Evolutionary conservation across 225 moss, liverwort and hornwort genomes (phyloP).

Genomic region (Sphagnum contortum): DNA sequence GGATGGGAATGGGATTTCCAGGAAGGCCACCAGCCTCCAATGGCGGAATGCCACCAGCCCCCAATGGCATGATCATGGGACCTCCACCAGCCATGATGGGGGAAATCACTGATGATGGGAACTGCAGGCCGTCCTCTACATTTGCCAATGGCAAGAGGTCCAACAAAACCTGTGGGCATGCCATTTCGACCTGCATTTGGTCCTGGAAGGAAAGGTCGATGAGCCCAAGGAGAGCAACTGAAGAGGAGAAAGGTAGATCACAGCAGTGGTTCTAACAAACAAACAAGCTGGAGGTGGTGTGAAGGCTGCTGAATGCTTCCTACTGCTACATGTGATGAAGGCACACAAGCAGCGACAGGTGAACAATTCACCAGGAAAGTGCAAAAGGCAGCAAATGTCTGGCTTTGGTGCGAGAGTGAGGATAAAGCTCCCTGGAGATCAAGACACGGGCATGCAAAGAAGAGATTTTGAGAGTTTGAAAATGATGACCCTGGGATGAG

Average conservation of each 20-base stretch:
- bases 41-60: constrained; percentile 68
- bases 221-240: constrained; percentile 65
- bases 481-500: constrained; percentile 31
- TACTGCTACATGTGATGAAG: constrained; percentile 47
- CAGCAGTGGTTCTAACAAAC: constrained; percentile 44
- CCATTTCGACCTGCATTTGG: constrained; percentile 75
- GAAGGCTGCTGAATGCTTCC: constrained; percentile 42
- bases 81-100: constrained; percentile 83
- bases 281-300: constrained; percentile 41
- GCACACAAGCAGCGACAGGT: constrained; percentile 53
- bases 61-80: constrained; percentile 85
- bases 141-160: constrained; percentile 81
- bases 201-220: constrained; percentile 58
- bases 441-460: constrained; percentile 89
- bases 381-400: constrained; percentile 54
- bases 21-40: constrained; percentile 60
- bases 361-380: no score
- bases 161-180: constrained; percentile 61
- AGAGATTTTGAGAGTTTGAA: constrained; percentile 80
- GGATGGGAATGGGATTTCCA: constrained; percentile 68
- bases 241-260: constrained; percentile 78
- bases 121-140: constrained; percentile 75
- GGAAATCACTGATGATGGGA: constrained; percentile 61
- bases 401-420: constrained; percentile 87
- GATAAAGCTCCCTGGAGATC: constrained; percentile 97